Percentiles rank a stretch among this genome's conserved stretches.
These are phyloP conservation scores for Luffa aegyptiaca DNA, from an alignment of 306 rosid genomes.

Conservation along the genomic window DNA sequence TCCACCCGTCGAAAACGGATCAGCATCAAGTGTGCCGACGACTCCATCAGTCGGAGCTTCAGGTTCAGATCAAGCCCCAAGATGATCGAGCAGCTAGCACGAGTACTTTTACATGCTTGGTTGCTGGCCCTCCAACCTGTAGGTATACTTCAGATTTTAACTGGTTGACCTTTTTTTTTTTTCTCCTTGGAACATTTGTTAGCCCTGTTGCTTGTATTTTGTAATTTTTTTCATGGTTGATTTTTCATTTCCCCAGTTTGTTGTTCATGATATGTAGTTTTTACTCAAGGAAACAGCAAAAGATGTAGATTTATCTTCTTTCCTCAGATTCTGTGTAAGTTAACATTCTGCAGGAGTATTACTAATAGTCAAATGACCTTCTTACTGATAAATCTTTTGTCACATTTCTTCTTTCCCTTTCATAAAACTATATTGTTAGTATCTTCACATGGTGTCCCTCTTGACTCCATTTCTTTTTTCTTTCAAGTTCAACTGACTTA, in stretches of 20 bases:
- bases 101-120: slow-evolving; percentile 68
- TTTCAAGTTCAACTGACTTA: too few relatives aligned
- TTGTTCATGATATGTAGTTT: slow-evolving; percentile 18
- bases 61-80: slow-evolving; percentile 74
- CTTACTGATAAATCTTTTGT: background rate
- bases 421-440: background rate
- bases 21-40: slow-evolving; percentile 54
- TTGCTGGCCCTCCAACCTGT: slow-evolving; percentile 38
- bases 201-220: background rate
- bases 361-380: slow-evolving; percentile 1
- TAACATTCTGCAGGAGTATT: slow-evolving; percentile 9
- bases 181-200: background rate
- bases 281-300: slow-evolving; percentile 7
- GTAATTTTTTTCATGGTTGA: slow-evolving; percentile 2
- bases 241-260: slow-evolving; percentile 25
- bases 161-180: background rate
- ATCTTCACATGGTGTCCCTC: background rate
- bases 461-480: background rate
- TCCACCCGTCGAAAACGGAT: slow-evolving; percentile 77
- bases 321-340: slow-evolving; percentile 10
- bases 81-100: slow-evolving; percentile 44
- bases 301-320: slow-evolving; percentile 5
- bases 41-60: slow-evolving; percentile 59
- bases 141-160: slow-evolving; percentile 24
- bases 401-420: background rate